A percentile compares a stretch with the other conserved stretches of the same genome.
These are phyloP conservation scores for Nepenthes alata DNA, from an alignment of 179 eudicot species.

Conservation along the genomic window DNA sequence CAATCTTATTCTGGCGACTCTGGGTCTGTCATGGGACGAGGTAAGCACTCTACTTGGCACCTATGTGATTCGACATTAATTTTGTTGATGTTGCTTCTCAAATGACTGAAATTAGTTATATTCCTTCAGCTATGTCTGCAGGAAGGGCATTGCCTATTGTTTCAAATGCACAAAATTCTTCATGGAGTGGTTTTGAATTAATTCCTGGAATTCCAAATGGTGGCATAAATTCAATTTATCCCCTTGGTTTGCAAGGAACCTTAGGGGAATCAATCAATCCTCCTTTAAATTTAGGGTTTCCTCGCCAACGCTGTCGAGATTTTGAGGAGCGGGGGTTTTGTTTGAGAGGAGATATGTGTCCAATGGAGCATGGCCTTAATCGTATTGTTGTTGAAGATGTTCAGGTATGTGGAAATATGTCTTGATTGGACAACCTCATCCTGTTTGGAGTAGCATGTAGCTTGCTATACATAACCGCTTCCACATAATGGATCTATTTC, in stretches of 20 bases:
- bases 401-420: slow-evolving; percentile 45
- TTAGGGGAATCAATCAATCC: slow-evolving; percentile 54
- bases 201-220: slow-evolving; percentile 72
- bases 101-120: slow-evolving; percentile 29
- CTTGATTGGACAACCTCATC: neutral
- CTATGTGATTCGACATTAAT: slow-evolving; percentile 58
- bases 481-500: no score
- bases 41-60: slow-evolving; percentile 47
- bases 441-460: neutral
- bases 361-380: slow-evolving; percentile 96
- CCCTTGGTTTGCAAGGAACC: slow-evolving; percentile 64
- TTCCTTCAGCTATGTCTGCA: slow-evolving; percentile 43
- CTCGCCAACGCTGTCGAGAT: slow-evolving; percentile 81
- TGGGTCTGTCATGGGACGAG: slow-evolving; percentile 67
- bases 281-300: slow-evolving; percentile 51
- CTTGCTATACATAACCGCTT: neutral
- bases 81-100: slow-evolving; percentile 52
- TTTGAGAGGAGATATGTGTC: slow-evolving; percentile 96
- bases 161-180: slow-evolving; percentile 41
- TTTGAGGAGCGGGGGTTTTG: slow-evolving; percentile 99
- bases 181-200: slow-evolving; percentile 77
- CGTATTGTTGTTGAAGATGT: slow-evolving; percentile 95
- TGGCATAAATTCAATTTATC: slow-evolving; percentile 53
- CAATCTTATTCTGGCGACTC: slow-evolving; percentile 35
- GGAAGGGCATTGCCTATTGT: slow-evolving; percentile 67